Evolutionary conservation across 176 grass and related monocot species (phyloP).

Genomic region (Tuctoria greenei): DNA sequence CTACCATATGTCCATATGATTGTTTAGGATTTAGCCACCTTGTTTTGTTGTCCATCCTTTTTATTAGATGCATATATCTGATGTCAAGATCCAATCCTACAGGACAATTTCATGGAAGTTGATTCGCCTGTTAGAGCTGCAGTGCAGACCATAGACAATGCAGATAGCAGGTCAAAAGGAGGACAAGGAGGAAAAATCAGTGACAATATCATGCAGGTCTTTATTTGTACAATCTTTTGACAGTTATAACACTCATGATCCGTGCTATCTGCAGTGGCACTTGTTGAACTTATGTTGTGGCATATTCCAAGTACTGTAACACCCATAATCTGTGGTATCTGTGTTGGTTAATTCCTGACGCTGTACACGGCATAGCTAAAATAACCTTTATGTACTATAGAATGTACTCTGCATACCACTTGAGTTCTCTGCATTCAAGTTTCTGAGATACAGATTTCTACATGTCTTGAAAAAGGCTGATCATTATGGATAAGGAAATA

Average conservation of each 20-base stretch:
- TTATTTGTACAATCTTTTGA: constrained; percentile 20
- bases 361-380: background rate
- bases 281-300: constrained; percentile 25
- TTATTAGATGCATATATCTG: background rate
- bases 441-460: background rate
- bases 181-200: constrained; percentile 33
- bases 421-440: constrained; percentile 19
- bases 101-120: constrained; percentile 55
- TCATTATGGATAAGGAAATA: background rate
- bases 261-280: background rate
- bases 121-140: constrained; percentile 38
- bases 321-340: background rate
- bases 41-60: background rate
- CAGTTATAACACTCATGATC: background rate
- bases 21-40: constrained; percentile 2
- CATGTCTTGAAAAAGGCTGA: background rate
- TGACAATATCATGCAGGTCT: constrained; percentile 31
- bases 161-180: constrained; percentile 19
- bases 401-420: background rate
- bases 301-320: background rate
- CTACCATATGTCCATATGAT: background rate
- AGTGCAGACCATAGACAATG: constrained; percentile 24
- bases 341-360: background rate
- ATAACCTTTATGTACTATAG: background rate
- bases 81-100: constrained; percentile 24